Evolutionary conservation across 495 filamentous ascomycete species (phyloP).

Genomic region (Sabuloglossum arenarium): DNA sequence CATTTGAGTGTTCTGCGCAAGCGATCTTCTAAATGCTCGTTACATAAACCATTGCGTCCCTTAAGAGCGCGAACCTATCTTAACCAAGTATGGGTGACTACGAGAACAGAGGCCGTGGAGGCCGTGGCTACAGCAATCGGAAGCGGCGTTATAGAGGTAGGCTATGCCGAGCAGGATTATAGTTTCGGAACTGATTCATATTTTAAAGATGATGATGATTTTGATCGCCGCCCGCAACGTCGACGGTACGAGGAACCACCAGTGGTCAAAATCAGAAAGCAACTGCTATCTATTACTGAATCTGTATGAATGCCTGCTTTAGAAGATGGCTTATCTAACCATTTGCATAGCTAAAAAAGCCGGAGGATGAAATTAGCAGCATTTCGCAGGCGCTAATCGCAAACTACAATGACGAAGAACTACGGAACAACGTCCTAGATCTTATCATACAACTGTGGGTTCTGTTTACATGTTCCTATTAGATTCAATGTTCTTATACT

Average conservation of each 20-base stretch:
- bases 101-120: slow-evolving; percentile 38
- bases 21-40: neutral
- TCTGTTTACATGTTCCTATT: neutral
- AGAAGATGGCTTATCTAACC: slow-evolving; percentile 4
- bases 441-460: slow-evolving; percentile 53
- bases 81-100: slow-evolving; percentile 43
- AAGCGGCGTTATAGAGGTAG: slow-evolving; percentile 42
- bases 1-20: no score
- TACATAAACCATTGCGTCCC: slow-evolving; percentile 3
- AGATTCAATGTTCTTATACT: slow-evolving; percentile 12
- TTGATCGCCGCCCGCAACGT: slow-evolving; percentile 49
- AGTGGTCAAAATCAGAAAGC: slow-evolving; percentile 52
- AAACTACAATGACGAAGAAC: slow-evolving; percentile 60
- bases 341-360: slow-evolving; percentile 42
- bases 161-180: neutral
- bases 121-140: slow-evolving; percentile 38
- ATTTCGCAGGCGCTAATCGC: slow-evolving; percentile 61
- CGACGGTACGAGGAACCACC: slow-evolving; percentile 64
- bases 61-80: neutral
- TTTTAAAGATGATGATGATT: slow-evolving; percentile 49
- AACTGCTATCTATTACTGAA: slow-evolving; percentile 68
- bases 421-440: slow-evolving; percentile 46
- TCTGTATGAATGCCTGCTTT: slow-evolving; percentile 27
- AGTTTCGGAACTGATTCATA: slow-evolving; percentile 4
- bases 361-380: slow-evolving; percentile 57